Conservation (phyloP, 1,139 yeast species). For the Sugiyamaella grinbergsii region DNA sequence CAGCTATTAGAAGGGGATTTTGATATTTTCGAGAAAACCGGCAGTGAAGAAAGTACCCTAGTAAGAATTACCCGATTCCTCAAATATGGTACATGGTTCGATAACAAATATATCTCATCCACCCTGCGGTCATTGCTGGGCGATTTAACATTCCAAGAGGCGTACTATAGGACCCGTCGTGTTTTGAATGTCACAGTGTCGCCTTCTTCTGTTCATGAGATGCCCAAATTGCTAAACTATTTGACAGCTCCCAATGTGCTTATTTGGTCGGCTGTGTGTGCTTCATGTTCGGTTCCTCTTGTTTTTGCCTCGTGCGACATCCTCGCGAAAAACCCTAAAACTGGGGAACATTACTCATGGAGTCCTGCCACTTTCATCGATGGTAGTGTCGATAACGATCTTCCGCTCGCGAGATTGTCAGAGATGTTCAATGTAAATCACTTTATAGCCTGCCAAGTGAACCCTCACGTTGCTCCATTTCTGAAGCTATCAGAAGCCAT, state of each 20-base stretch:
- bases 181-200: constrained; percentile 87
- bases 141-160: constrained; percentile 91
- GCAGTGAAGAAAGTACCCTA: constrained; percentile 50
- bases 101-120: constrained; percentile 65
- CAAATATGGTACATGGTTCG: constrained; percentile 87
- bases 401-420: constrained; percentile 84
- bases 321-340: constrained; percentile 75
- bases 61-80: constrained; percentile 62
- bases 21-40: constrained; percentile 67
- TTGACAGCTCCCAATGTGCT: constrained; percentile 93
- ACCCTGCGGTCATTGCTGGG: constrained; percentile 86
- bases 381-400: constrained; percentile 93
- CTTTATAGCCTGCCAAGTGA: constrained; percentile 94
- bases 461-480: constrained; percentile 93
- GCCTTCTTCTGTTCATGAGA: constrained; percentile 56
- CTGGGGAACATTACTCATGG: constrained; percentile 75
- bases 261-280: constrained; percentile 95
- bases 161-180: constrained; percentile 80
- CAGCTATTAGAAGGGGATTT: constrained; percentile 56
- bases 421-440: constrained; percentile 98
- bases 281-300: constrained; percentile 93
- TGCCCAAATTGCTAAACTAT: constrained; percentile 68
- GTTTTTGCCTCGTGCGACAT: constrained; percentile 84
- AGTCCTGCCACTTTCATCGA: constrained; percentile 86
- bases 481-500: constrained; percentile 45